phyloP scores from a whole-genome alignment of 163 green algal species.

The Coccomyxa subellipsoidea region DNA sequence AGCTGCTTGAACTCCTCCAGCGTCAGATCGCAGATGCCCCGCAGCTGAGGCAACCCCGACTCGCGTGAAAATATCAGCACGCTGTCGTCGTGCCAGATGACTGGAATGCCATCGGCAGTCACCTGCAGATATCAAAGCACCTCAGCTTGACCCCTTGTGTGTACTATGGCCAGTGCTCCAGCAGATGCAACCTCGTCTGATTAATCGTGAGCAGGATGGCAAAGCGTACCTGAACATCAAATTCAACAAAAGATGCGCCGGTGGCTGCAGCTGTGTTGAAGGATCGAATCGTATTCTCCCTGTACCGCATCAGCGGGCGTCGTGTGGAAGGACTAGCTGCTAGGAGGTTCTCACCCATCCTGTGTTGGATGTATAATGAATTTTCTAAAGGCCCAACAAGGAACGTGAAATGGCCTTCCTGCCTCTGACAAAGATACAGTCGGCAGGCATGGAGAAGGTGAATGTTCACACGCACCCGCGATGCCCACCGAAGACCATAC shows the following conservation, averaged over 20 bases:
- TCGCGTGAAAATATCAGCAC: slow-evolving; percentile 38
- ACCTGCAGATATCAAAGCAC: slow-evolving; percentile 39
- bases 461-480: slow-evolving; percentile 25
- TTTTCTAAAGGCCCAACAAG: too few species aligned
- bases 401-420: too few species aligned
- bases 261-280: slow-evolving; percentile 57
- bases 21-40: slow-evolving; percentile 25
- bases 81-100: slow-evolving; percentile 86
- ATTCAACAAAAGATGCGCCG: slow-evolving; percentile 79
- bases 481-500: slow-evolving; percentile 19
- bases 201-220: background rate
- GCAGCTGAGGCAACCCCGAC: slow-evolving; percentile 8
- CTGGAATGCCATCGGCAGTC: slow-evolving; percentile 69
- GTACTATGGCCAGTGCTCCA: too few species aligned
- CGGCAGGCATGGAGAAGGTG: too few species aligned
- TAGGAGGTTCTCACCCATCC: slow-evolving; percentile 47
- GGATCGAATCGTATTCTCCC: slow-evolving; percentile 80
- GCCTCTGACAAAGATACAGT: too few species aligned
- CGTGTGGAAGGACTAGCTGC: background rate
- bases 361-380: too few species aligned
- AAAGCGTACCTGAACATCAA: slow-evolving; percentile 75
- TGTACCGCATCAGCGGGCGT: slow-evolving; percentile 13
- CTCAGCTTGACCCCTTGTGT: background rate
- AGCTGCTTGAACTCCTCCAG: slow-evolving; percentile 32
- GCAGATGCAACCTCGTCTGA: too few species aligned